Evolutionary conservation across 768 basidiomycete species (phyloP), one percentile per base, ranked within the genome.

Genomic region (Serendipita sp.): DNA sequence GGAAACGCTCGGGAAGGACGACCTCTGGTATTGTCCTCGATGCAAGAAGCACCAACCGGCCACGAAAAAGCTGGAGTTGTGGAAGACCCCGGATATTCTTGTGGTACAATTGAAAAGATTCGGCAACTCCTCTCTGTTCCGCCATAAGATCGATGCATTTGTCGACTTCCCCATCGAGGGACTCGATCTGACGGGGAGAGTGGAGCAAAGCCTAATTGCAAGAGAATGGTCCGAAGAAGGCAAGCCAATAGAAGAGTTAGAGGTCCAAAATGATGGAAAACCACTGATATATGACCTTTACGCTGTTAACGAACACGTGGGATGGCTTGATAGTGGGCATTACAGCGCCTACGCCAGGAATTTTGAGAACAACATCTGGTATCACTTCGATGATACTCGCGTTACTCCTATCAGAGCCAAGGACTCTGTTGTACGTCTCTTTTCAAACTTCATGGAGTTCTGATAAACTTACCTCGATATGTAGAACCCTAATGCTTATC

Each of bases 21-120:
- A 99, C 73, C 75, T 90, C 63, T 99, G 96, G 96, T 99, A 97
- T 72, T 98, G 95, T 72, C 91, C 93, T 11, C 80, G 78, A 67
- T 99, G 96, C 81, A 98, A 97, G 81, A 93, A 96, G 72, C 93
- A 96, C 73, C 94, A 96, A 71, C 92, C 96, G 70, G 96, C 96
- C 31, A 95, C 91, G 44, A 98, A 98, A 79, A 90, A 90, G 69
- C 91, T 99, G 69, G 93, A 97, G 73, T 79, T 99, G 18, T 99
- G 96, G 91, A 97, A 91, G 73, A 86, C 84, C 2, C 96, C 96
- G 3, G 96, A 99, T 73, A 81, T 97, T 45, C 81, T 99, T 3
- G 96, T 96, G 64, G 93, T 97, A 31, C 94, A 97, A 71, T 79
- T 98, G 63, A 97, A 97, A 77, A 86, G 95, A 40, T 98, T 98